Evolutionary conservation across 2,329 filamentous ascomycete species (phyloP), one percentile per base, ranked within the genome.

Genomic region (Fusarium penzigii): DNA sequence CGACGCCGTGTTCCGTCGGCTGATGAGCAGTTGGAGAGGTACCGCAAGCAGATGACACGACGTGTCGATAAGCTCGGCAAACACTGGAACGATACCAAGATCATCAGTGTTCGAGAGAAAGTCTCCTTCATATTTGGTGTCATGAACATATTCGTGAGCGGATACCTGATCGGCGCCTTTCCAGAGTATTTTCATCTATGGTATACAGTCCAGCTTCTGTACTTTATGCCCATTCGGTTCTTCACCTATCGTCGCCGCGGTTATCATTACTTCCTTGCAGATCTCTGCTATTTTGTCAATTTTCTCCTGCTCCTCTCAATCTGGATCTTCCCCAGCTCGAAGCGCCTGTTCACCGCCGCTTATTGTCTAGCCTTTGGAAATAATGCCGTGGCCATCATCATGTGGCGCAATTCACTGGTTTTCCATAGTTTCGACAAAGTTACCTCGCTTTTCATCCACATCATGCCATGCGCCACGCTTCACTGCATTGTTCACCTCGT

Each of bases 351-450:
- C 71, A 94, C 95, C 59, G 87, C 91, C 61, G 88, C 90, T 1
- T 99, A 92, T 72, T 97, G 94, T 66, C 79, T 99, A 34, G 90
- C 92, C 10, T 95, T 90, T 68, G 94, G 94, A 57, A 99, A 99
- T 74, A 99, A 99, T 68, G 94, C 94, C 17, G 86, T 97, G 43
- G 94, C 94, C 12, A 97, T 99, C 70, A 92, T 94, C 68, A 94
- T 99, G 92, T 99, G 94, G 94, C 86, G 94, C 58, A 99, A 99
- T 71, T 97, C 92, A 32, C 83, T 99, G 67, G 94, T 99, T 43
- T 99, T 99, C 72, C 94, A 99, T 78, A 96, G 91, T 68, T 86
- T 99, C 73, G 94, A 99, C 79, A 99, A 99, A 74, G 92, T 97
- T 55, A 95, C 92, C 12, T 94, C 90, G 69, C 81, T 99, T n/a